These are phyloP conservation scores for Marasmius sp. DNA, from an alignment of 1,284 basidiomycete species.

Conservation along the genomic window DNA sequence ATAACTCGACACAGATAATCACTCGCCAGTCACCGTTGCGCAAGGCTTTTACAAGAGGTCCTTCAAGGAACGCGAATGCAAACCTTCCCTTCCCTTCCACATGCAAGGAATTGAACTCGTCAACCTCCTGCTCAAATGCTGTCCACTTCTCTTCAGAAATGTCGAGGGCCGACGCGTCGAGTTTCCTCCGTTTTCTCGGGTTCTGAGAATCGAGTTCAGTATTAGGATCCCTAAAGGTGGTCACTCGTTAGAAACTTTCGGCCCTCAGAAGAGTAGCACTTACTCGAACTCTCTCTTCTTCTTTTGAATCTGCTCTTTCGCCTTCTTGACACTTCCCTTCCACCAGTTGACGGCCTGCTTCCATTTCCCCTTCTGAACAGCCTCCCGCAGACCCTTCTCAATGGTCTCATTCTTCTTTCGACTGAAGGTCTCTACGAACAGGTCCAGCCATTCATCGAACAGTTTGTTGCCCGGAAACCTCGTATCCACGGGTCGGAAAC, in stretches of 20 bases:
- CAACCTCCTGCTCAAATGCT: constrained; percentile 70
- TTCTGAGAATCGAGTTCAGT: constrained; percentile 32
- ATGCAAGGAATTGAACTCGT: constrained; percentile 85
- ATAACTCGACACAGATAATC: neutral
- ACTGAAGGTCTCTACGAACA: constrained; percentile 91
- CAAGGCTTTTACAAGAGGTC: constrained; percentile 92
- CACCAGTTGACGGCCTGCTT: constrained; percentile 82
- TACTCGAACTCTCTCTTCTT: constrained; percentile 46
- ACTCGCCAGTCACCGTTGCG: constrained; percentile 88
- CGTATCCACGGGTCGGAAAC: constrained; percentile 93
- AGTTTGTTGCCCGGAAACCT: constrained; percentile 76
- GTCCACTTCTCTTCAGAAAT: constrained; percentile 66
- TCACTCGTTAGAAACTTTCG: neutral
- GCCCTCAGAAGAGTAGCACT: constrained; percentile 22
- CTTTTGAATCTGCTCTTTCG: constrained; percentile 57
- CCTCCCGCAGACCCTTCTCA: constrained; percentile 82
- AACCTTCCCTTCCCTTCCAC: constrained; percentile 85
- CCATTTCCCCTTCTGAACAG: constrained; percentile 86
- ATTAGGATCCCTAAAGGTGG: constrained; percentile 1
- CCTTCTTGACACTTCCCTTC: constrained; percentile 77
- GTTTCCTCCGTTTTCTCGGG: constrained; percentile 77
- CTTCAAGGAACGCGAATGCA: constrained; percentile 94
- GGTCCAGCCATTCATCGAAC: constrained; percentile 76
- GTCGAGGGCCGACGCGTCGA: constrained; percentile 46
- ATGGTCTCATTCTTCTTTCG: constrained; percentile 89